Evolutionary conservation across 73 alveolate species (phyloP).

Genomic region (Paramecium tetraurelia): DNA sequence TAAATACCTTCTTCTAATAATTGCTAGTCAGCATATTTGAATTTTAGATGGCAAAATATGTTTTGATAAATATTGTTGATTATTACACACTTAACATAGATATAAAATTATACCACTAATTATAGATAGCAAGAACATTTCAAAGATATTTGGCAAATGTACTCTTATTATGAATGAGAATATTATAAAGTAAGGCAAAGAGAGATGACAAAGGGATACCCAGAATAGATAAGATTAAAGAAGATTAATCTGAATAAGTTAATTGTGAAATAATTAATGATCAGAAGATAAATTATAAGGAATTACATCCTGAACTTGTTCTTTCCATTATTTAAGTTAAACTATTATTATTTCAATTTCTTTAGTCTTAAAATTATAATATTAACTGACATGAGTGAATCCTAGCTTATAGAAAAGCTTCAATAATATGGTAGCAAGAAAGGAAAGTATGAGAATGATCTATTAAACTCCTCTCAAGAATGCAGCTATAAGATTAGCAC

Average conservation of each 20-base stretch:
- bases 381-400: conserved; percentile 11
- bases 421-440: background rate
- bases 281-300: background rate
- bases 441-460: background rate
- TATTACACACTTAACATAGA: too few species aligned
- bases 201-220: background rate
- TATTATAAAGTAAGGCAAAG: too few species aligned
- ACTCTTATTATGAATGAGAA: too few species aligned
- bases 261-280: background rate
- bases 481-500: background rate
- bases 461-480: background rate
- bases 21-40: too few species aligned
- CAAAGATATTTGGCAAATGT: too few species aligned
- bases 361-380: background rate
- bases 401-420: background rate
- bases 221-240: too few species aligned
- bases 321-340: background rate
- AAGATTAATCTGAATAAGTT: too few species aligned
- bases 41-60: too few species aligned
- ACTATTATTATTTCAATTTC: background rate
- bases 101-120: too few species aligned
- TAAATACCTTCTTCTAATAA: too few species aligned
- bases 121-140: too few species aligned
- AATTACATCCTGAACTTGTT: background rate
- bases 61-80: too few species aligned